Conservation (phyloP, 306 rosid species). For the Vigna radiata region DNA sequence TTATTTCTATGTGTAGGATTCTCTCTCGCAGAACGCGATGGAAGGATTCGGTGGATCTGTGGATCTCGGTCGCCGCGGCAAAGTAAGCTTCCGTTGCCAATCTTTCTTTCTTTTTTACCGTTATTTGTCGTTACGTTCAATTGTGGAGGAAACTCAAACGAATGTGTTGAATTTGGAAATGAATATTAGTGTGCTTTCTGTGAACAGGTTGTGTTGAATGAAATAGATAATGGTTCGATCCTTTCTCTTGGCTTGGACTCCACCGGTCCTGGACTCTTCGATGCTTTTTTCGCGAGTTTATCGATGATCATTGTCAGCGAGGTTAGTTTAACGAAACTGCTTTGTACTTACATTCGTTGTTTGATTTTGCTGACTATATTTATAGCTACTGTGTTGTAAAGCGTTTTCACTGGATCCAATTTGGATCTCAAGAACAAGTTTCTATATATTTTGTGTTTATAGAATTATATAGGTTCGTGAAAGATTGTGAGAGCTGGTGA, state of each 20-base stretch:
- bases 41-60: slow-evolving; percentile 57
- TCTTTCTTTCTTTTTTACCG: not conserved
- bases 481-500: not conserved
- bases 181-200: slow-evolving; percentile 8
- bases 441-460: not conserved
- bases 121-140: slow-evolving; percentile 5
- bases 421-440: slow-evolving; percentile 16
- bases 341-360: not conserved
- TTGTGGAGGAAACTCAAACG: slow-evolving; percentile 16
- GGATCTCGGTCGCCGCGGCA: slow-evolving; percentile 92
- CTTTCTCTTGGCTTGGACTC: slow-evolving; percentile 65
- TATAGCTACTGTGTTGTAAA: slow-evolving; percentile 11
- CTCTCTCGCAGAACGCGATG: slow-evolving; percentile 47
- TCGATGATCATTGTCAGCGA: slow-evolving; percentile 96
- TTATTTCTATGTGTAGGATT: slow-evolving; percentile 49
- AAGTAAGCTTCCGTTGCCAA: slow-evolving; percentile 51
- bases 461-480: not conserved
- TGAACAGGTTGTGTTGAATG: slow-evolving; percentile 61
- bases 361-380: not conserved
- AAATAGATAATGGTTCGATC: slow-evolving; percentile 50
- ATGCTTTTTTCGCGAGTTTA: slow-evolving; percentile 86
- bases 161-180: slow-evolving; percentile 1
- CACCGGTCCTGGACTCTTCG: slow-evolving; percentile 80
- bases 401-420: slow-evolving; percentile 35
- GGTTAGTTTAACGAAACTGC: slow-evolving; percentile 61